These are phyloP conservation scores for Cryphonectria naterciae DNA, from an alignment of 2,329 filamentous ascomycete species.

Conservation along the genomic window DNA sequence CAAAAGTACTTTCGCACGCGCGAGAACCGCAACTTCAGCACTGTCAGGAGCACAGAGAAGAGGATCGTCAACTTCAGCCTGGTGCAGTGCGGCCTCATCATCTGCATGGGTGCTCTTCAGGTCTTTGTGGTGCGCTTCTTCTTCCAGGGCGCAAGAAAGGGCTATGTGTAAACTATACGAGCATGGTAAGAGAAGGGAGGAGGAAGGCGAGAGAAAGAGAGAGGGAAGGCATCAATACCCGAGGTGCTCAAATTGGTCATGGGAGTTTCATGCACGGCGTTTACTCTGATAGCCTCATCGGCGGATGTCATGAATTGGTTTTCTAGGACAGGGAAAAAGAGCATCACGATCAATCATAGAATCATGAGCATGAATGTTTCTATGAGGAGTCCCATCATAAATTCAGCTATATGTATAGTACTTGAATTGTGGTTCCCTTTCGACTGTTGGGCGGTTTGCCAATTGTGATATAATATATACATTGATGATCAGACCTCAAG, in stretches of 20 bases:
- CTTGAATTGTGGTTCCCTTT: not conserved
- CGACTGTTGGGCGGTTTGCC: not conserved
- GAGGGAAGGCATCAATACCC: too few relatives aligned
- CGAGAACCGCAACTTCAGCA: slow-evolving; percentile 99
- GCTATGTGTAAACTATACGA: slow-evolving; percentile 60
- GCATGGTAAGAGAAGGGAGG: not conserved
- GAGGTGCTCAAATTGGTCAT: slow-evolving; percentile 22
- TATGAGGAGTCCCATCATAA: not conserved
- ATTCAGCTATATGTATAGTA: not conserved
- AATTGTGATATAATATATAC: not conserved
- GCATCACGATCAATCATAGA: slow-evolving; percentile 24
- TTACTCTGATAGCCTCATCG: slow-evolving; percentile 7
- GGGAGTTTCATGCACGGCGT: slow-evolving; percentile 34
- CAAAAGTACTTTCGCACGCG: slow-evolving; percentile 99
- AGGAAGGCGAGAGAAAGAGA: not conserved
- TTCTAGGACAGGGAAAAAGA: not conserved
- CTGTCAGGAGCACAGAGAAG: slow-evolving; percentile 91
- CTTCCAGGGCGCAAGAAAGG: slow-evolving; percentile 82
- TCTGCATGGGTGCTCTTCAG: slow-evolving; percentile 93
- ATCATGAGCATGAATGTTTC: slow-evolving; percentile 25
- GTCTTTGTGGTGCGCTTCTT: slow-evolving; percentile 98
- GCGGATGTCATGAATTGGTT: slow-evolving; percentile 4
- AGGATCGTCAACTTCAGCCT: slow-evolving; percentile 97
- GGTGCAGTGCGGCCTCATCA: slow-evolving; percentile 87
- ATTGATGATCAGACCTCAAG: not conserved